phyloP scores from a whole-genome alignment of 225 moss, liverwort and hornwort genomes.

The Marchantia polymorpha region DNA sequence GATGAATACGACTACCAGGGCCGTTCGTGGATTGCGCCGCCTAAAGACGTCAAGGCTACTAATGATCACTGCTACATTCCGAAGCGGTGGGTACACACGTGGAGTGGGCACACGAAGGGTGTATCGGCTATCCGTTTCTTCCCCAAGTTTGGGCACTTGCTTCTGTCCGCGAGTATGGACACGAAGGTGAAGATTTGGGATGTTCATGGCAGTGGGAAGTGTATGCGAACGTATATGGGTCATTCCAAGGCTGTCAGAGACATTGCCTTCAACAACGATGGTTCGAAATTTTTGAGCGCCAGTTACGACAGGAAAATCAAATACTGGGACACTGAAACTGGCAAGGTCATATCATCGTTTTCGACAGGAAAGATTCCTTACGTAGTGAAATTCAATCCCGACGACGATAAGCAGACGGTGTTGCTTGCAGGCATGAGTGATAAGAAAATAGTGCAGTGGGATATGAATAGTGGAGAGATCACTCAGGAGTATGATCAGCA shows the following conservation, averaged over 20 bases:
- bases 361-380: constrained; percentile 96
- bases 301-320: constrained; percentile 95
- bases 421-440: constrained; percentile 96
- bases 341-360: constrained; percentile 85
- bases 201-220: constrained; percentile 95
- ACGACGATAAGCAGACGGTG: constrained; percentile 90
- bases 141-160: constrained; percentile 85
- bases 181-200: constrained; percentile 99
- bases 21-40: constrained; percentile 86
- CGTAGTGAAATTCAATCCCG: constrained; percentile 97
- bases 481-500: constrained; percentile 99
- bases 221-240: constrained; percentile 98
- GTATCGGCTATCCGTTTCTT: constrained; percentile 91
- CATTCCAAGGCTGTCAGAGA: constrained; percentile 95
- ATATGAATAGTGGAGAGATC: constrained; percentile 86
- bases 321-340: constrained; percentile 95
- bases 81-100: constrained; percentile 93
- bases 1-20: constrained; percentile 96
- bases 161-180: constrained; percentile 95
- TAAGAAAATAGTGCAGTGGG: constrained; percentile 99
- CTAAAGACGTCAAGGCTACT: constrained; percentile 90
- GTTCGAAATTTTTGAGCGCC: constrained; percentile 88
- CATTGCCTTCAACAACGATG: constrained; percentile 93
- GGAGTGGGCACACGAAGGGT: constrained; percentile 97
- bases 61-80: constrained; percentile 98